Percentiles rank a stretch among this genome's conserved stretches.
phyloP scores from a whole-genome alignment of 164 flowering plant genomes.

The Sedum album region DNA sequence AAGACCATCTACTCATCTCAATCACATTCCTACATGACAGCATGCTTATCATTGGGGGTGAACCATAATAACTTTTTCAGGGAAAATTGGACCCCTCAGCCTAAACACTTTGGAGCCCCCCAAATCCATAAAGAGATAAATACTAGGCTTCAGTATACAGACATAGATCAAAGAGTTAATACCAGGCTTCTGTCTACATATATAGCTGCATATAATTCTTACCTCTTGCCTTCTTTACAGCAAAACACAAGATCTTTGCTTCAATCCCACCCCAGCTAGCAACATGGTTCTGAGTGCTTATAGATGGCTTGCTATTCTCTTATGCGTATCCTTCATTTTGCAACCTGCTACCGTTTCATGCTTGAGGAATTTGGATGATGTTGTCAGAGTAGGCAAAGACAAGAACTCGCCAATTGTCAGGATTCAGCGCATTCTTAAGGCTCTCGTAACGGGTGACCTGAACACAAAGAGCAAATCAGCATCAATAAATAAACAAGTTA shows the following conservation, averaged over 20 bases:
- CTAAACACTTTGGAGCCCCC: conserved; percentile 23
- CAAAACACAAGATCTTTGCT: conserved; percentile 14
- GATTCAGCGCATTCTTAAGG: conserved; percentile 27
- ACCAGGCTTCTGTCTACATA: conserved; percentile 16
- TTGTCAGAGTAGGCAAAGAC: conserved; percentile 13
- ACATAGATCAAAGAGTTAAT: conserved; percentile 13
- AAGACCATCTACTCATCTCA: conserved; percentile 38
- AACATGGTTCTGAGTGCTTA: conserved; percentile 23
- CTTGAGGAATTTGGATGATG: conserved; percentile 21
- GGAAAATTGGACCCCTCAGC: conserved; percentile 22
- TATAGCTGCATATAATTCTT: neutral
- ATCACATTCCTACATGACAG: conserved; percentile 40
- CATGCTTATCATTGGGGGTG: conserved; percentile 32
- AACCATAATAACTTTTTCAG: conserved; percentile 22
- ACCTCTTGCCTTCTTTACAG: conserved; percentile 11
- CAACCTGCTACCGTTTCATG: conserved; percentile 26
- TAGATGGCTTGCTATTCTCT: conserved; percentile 27
- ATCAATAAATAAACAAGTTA: conserved; percentile 17
- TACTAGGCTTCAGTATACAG: conserved; percentile 16
- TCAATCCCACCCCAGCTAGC: conserved; percentile 6
- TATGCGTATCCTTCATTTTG: conserved; percentile 28
- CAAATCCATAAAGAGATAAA: conserved; percentile 20
- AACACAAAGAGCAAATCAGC: conserved; percentile 19
- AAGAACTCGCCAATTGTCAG: neutral
- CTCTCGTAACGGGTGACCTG: conserved; percentile 14